Conservation (phyloP, 805 yeast genomes). For the Yarrowia sp. region DNA sequence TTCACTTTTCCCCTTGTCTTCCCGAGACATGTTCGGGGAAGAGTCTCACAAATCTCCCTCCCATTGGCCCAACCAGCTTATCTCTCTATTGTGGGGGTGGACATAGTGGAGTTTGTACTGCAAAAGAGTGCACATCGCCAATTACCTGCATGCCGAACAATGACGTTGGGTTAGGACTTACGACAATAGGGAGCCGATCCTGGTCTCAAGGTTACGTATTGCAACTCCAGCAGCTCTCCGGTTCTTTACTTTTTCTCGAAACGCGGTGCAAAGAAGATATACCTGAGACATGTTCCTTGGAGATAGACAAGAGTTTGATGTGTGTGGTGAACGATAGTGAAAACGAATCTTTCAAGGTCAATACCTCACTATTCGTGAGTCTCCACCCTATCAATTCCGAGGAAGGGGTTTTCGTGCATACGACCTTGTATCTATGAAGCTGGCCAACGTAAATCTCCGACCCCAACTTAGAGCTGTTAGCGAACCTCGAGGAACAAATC, state of each 20-base stretch:
- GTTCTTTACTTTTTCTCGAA: background rate
- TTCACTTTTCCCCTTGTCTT: background rate
- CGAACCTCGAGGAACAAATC: background rate
- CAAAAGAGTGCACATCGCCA: background rate
- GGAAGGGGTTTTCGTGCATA: background rate
- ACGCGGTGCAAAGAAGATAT: background rate
- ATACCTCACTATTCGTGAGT: too few species aligned
- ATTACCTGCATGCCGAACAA: constrained; percentile 1
- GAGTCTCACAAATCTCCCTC: background rate
- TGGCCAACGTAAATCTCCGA: background rate
- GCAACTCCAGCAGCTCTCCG: too few species aligned
- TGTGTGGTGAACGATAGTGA: too few species aligned
- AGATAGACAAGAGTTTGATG: too few species aligned
- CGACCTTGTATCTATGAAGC: background rate
- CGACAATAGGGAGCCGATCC: background rate
- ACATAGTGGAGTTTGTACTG: background rate
- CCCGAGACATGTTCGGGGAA: background rate
- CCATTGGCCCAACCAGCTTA: constrained; percentile 2
- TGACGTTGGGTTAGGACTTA: background rate
- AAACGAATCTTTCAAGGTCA: too few species aligned
- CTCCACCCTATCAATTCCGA: background rate
- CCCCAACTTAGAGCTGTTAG: background rate
- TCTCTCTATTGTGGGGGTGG: constrained; percentile 1
- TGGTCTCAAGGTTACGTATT: background rate
- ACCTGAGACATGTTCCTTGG: too few species aligned